Conservation (phyloP, 257 asterid species). For the Rehmannia glutinosa region DNA sequence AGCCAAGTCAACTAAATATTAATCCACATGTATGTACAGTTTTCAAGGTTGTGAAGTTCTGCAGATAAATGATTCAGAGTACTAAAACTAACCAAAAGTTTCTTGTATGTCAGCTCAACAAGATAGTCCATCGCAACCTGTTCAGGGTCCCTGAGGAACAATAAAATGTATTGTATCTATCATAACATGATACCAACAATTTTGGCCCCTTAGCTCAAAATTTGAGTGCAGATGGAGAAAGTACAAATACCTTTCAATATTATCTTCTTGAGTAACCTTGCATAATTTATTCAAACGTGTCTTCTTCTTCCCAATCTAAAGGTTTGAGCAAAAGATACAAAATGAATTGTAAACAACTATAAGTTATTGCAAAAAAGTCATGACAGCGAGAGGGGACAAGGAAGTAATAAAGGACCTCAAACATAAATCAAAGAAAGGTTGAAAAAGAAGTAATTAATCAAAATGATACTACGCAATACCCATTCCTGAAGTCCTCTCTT, state of each 20-base stretch:
- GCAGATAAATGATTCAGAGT: neutral
- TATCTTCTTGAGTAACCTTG: constrained; percentile 57
- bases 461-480: constrained; percentile 34
- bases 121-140: constrained; percentile 84
- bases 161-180: constrained; percentile 5
- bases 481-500: constrained; percentile 59
- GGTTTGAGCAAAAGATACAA: constrained; percentile 24
- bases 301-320: constrained; percentile 64
- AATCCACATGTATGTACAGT: neutral
- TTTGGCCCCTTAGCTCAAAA: neutral
- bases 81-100: constrained; percentile 71
- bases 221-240: constrained; percentile 4
- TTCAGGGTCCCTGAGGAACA: constrained; percentile 71
- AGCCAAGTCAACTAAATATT: neutral
- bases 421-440: neutral
- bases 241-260: constrained; percentile 37
- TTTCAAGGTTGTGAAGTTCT: neutral
- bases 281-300: constrained; percentile 46
- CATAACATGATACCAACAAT: constrained; percentile 6
- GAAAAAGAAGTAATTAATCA: neutral
- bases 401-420: neutral
- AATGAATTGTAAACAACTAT: neutral
- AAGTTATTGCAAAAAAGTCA: neutral
- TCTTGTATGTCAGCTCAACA: constrained; percentile 76
- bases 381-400: neutral